Evolutionary conservation across 2,329 filamentous ascomycete genomes (phyloP), one percentile per base, ranked within the genome.

Genomic region (Fusarium newnesense): DNA sequence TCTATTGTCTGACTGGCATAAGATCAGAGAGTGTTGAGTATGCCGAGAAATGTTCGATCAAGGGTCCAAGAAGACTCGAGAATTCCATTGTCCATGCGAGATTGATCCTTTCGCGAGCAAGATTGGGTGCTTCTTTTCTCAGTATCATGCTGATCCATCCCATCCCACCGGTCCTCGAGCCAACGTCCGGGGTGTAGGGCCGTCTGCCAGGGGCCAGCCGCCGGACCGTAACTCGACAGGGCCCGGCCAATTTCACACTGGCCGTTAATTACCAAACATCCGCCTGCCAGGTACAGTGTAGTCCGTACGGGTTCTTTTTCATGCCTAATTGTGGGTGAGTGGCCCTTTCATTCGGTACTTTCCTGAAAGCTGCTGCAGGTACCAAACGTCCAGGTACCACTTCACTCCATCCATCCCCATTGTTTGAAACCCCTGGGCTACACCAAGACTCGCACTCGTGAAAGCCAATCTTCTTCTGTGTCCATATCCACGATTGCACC

Each of bases 161-260:
- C 46, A 49, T 39, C 42, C 60, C 60, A 75, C 65, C 44, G 57
- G 64, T 57, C 65, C 69, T 75, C 40, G 66, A 73, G 64, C 74
- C 69, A 78, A 69, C 71, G 66, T 67, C 69, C 76, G 76, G 76
- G 65, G 73, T 67, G 75, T 77, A 75, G 76, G 76, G 76, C 76
- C 75, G 73, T 61, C 34, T 68, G 64, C 64, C 62, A 69, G 73
- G 75, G 72, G 54, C 61, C 64, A 75, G 66, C 70, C 67, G 60
- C 66, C 61, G 58, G 52, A 67, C 54, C 58, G 66, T 54, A 58
- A 65, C 59, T 72, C 53, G 61, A 67, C 60, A 63, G 57, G 67
- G 58, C 50, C 64, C 66, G 60, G 37, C 50, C 49, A 52, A 61
- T 62, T 61, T 72, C 60, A 73, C 64, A 61, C 64, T 70, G 60